Conservation (phyloP, 805 yeast genomes). For the Barnettozyma sp. region DNA sequence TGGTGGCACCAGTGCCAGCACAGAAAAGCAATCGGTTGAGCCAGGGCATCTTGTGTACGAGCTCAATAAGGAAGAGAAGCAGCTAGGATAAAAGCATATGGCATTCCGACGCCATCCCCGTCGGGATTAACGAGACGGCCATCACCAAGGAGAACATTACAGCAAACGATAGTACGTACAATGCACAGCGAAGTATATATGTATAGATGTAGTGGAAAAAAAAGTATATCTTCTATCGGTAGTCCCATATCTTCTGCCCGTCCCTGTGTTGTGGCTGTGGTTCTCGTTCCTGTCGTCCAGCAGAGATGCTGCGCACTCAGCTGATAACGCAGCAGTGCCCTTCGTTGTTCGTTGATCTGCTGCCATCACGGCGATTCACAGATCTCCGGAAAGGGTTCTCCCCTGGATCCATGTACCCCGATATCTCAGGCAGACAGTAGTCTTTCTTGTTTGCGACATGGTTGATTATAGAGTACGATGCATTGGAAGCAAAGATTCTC, state of each 20-base stretch:
- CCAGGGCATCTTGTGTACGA: constrained; percentile 39
- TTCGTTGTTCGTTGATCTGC: not conserved
- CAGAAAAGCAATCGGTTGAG: no score
- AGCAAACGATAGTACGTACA: no score
- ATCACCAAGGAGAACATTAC: no score
- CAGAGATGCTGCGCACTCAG: no score
- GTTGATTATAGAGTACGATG: constrained; percentile 41
- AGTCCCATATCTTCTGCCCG: no score
- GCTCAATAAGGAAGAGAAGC: constrained; percentile 42
- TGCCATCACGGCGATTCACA: not conserved
- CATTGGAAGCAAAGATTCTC: constrained; percentile 58
- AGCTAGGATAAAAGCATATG: constrained; percentile 33
- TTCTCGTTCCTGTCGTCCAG: no score
- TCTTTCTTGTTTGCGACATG: constrained; percentile 31
- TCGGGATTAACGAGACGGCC: no score
- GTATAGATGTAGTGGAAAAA: no score
- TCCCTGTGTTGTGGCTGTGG: no score
- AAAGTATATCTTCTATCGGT: not conserved
- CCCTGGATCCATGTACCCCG: constrained; percentile 34
- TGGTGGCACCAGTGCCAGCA: not conserved
- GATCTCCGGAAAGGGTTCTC: constrained; percentile 32
- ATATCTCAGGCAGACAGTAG: constrained; percentile 33
- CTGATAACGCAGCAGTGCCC: constrained; percentile 32
- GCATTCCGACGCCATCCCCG: no score
- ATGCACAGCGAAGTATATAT: no score